phyloP scores from a whole-genome alignment of 805 yeast species.

The Monosporozyma aerobia region DNA sequence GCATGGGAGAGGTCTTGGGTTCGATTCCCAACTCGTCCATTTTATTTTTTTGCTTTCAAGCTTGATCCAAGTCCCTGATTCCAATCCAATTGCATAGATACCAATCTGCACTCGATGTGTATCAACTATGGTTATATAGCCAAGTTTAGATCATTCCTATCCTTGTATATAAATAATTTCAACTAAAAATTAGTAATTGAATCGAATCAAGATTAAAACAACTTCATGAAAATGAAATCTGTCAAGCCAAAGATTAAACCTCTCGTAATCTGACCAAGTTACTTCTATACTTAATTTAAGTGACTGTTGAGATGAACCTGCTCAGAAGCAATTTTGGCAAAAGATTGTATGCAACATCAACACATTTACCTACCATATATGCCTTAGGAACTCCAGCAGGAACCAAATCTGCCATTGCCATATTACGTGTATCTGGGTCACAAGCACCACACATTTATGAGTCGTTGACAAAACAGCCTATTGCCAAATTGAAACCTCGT shows the following conservation, averaged over 20 bases:
- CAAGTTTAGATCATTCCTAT: no score
- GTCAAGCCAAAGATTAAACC: not conserved
- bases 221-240: not conserved
- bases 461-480: slow-evolving; percentile 33
- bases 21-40: slow-evolving; percentile 73
- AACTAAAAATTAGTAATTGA: not conserved
- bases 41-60: not conserved
- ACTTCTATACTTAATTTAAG: no score
- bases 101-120: no score
- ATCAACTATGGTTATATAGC: no score
- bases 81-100: no score
- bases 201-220: not conserved
- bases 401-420: slow-evolving; percentile 71
- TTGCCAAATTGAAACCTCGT: slow-evolving; percentile 38
- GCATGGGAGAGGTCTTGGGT: slow-evolving; percentile 76
- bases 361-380: slow-evolving; percentile 49
- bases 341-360: not conserved
- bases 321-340: not conserved
- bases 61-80: no score
- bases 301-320: not conserved
- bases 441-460: slow-evolving; percentile 39
- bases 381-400: slow-evolving; percentile 83
- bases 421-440: slow-evolving; percentile 75
- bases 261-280: no score
- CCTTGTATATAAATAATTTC: not conserved